Conservation (phyloP, 2,329 filamentous ascomycete genomes). For the Epichloe baconii region DNA sequence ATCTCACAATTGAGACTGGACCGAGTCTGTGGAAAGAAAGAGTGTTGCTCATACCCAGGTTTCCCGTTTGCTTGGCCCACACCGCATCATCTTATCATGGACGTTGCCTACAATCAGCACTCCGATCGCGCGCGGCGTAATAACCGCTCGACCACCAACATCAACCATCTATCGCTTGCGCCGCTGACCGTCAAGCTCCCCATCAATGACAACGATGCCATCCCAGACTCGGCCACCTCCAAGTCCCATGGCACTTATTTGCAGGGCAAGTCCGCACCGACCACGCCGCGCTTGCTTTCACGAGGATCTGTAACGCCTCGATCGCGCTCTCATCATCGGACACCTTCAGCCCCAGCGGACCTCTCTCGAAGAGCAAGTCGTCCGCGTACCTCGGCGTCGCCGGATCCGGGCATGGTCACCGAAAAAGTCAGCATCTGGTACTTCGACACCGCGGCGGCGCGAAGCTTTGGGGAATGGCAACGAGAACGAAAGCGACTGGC, state of each 20-base stretch:
- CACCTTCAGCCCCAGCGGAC: constrained; percentile 21
- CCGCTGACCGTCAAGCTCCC: constrained; percentile 50
- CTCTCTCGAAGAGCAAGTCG: constrained; percentile 49
- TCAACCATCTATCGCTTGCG: constrained; percentile 49
- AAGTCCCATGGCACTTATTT: constrained; percentile 37
- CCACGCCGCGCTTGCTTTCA: constrained; percentile 49
- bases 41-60: background rate
- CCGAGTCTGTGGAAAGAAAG: background rate
- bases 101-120: constrained; percentile 48
- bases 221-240: constrained; percentile 23
- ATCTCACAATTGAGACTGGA: background rate
- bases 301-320: constrained; percentile 37
- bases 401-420: constrained; percentile 3
- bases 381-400: constrained; percentile 37
- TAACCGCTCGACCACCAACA: constrained; percentile 43
- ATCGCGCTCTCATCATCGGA: constrained; percentile 32
- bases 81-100: constrained; percentile 25
- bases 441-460: constrained; percentile 23
- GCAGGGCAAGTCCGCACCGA: constrained; percentile 48
- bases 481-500: constrained; percentile 47
- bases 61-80: background rate
- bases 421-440: constrained; percentile 15
- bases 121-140: constrained; percentile 43
- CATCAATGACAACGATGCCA: constrained; percentile 38
- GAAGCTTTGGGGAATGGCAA: constrained; percentile 20